Evolutionary conservation across 306 rosid species (phyloP), one percentile per base, ranked within the genome.

Genomic region (Luffa acutangula): DNA sequence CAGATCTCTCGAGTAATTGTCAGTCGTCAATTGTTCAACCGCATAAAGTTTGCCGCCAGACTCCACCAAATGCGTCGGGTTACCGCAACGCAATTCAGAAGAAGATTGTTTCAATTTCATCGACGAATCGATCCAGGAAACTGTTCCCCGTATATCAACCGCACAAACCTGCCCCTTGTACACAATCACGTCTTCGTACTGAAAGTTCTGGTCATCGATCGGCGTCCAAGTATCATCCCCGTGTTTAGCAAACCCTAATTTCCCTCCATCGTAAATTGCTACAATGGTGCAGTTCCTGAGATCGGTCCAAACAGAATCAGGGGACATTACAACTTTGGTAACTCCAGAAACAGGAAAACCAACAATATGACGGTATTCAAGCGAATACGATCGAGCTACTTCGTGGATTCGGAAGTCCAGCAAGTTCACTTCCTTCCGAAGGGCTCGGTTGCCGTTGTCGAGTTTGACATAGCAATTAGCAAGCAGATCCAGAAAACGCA

Each of bases 1-100:
- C n/a, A n/a, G n/a, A n/a, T n/a, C n/a, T n/a, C n/a, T n/a, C n/a
- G n/a, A 25, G 31, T 25, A 25, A 25, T 25, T 25, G 31, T 0
- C 31, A 25, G 1, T 25, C 31, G 1, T 25, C 31, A 25, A 25
- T 25, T 25, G 0, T 25, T 25, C 0, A 25, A 25, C 31, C 0
- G 31, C 31, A 25, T 25, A 91, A 10, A 93, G 88, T 75, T 78
- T 84, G 60, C 90, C 96, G 56, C 83, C 48, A 2, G 86, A 87
- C 59, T 90, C 96, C 36, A 93, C 86, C 84, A 93, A 64, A 72
- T 90, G 89, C 52, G 90, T 93, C 78, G 85, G 82, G 72, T 79
- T 65, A 10, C 94, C 97, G 14, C 54, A 21, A 4, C 91, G 80
- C 78, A 90, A 52, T 0, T 87, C 88, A 80, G 94, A 89, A 5